Base-by-base conservation (phyloP, 140 eudicot species). In the Stevia rebaudiana region DNA sequence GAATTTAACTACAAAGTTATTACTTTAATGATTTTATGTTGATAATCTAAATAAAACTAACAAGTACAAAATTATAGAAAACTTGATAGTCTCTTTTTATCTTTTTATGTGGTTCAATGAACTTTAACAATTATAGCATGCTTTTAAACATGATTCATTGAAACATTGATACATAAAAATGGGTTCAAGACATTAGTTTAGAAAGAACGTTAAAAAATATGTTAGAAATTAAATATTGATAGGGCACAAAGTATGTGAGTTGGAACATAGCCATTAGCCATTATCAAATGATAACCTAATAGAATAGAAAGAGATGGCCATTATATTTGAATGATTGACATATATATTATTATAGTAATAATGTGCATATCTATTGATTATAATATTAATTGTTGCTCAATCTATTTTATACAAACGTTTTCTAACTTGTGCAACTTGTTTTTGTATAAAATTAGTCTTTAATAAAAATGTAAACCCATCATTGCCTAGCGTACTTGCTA, bases 211-310 rank as follows among this genome's bases (percentile, higher is more conserved):
- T 56, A 6, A 4, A 7, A 56, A 42, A 69, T 5, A 19, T n/a
- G n/a, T 19, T 44, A 69, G 35, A 68, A 30, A 22, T 18, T 40
- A 22, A 58, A 28, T 19, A 59, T 19, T 70, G 61, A 58, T 28
- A 50, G 28, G 65, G n/a, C 56, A 17, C 74, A 17, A 70, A 43
- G 47, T 17, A 35, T 59, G 50, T 58, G 75, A 70, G 68, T 47
- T 59, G 75, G 47, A 47, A 70, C 74, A 57, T 57, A 43, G 57
- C 65, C 58, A 69, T 69, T 69, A 69, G 48, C 67, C 75, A 69
- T 69, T 69, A 70, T 70, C 75, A 59, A 70, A 59, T 70, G 68
- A 59, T 70, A 59, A 33, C 75, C 41, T 30, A 48, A 47, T 58
- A 52, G 68, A 70, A 70, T 58, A 24, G 25, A 58, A 70, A 59